Base-by-base conservation (phyloP, 2,329 filamentous ascomycete genomes). In the Talaromyces atroroseus region DNA sequence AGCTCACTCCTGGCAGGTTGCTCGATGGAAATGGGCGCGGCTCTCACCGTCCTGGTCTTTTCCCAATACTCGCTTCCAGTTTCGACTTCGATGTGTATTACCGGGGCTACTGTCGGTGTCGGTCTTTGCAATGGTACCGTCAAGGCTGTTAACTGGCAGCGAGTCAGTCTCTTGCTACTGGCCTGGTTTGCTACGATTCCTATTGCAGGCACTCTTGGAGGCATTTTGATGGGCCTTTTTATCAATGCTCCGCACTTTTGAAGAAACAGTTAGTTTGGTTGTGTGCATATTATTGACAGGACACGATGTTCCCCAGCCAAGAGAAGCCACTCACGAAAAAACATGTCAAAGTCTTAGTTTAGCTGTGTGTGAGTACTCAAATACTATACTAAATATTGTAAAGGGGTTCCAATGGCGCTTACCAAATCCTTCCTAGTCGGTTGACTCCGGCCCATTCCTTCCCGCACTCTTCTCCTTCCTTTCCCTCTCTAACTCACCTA, bases 11-110 rank as follows among this genome's bases (percentile, higher is more conserved):
- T 23, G 7, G 42, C 60, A 59, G 52, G 77, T 52, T 88, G 76
- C 64, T 89, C 86, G 51, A 91, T 91, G 87, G 88, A 91, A 69
- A 82, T 91, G 81, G 88, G 88, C 48, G 87, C 88, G 46, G 86
- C 88, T 62, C 83, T 91, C 63, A 90, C 88, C 10, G 83, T 90
- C 59, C 81, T 90, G 23, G 73, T 91, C 68, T 89, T 89, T 78
- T 89, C 86, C 0, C 87, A 89, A 68, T 89, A 80, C 77, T 82
- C 81, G 1, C 84, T 91, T 0, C 88, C 88, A 38, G 87, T 91
- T 26, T 90, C 87, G 0, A 91, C 86, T 2, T 85, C 84, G 18
- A 87, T 87, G 87, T 91, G 88, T 71, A 90, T 91, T 71, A 90
- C 87, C 14, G 88, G 88, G 54, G 87, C 88, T 24, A 90, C 87